Base-by-base conservation (phyloP, 441 rosid species). In the Rhodomyrtus psidioides region DNA sequence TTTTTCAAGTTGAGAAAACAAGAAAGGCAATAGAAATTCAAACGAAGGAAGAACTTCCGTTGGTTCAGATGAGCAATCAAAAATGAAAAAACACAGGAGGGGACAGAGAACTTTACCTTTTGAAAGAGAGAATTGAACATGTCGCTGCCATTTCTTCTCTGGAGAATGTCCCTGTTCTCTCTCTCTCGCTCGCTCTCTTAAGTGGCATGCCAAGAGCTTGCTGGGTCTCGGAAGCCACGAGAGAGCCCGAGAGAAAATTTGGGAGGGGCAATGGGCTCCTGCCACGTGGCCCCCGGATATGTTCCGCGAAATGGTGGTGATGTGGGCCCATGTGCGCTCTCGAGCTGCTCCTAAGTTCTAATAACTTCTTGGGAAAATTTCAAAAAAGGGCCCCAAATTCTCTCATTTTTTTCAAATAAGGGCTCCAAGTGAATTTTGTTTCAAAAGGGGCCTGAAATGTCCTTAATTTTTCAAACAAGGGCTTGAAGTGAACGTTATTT, bases 121-220 rank as follows among this genome's bases (percentile, higher is more conserved):
- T 53, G 62, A 91, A 89, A 83, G 92, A 88, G 83, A 94, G 90
- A 84, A 92, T 86, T 30, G 92, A 89, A 75, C 90, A 91, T 87
- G 93, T 88, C 87, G 94, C 94, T 55, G 97, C 98, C 98, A 96
- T 85, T n/a, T 53, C 84, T 54, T 93, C 58, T 88, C 58, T 55
- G 74, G 84, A 83, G 82, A 57, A 82, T 54, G 23, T 79, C 79
- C 53, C 57, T 16, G 30, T 34, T 39, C 27, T 55, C 82, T 51
- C 57, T 76, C 28, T 79, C 79, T 46, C 84, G 82, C 17, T 56
- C 53, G 60, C 44, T 23, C 56, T 57, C 60, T 55, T 14, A 44
- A 6, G 65, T 10, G 8, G 83, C 84, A 54, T 74, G 82, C 81
- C 53, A 56, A 87, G 86, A 87, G 56, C 55, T n/a, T 6, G 30